Conservation (phyloP, 192 early-diverging fungal genomes). For the Dissophora globulifera region DNA sequence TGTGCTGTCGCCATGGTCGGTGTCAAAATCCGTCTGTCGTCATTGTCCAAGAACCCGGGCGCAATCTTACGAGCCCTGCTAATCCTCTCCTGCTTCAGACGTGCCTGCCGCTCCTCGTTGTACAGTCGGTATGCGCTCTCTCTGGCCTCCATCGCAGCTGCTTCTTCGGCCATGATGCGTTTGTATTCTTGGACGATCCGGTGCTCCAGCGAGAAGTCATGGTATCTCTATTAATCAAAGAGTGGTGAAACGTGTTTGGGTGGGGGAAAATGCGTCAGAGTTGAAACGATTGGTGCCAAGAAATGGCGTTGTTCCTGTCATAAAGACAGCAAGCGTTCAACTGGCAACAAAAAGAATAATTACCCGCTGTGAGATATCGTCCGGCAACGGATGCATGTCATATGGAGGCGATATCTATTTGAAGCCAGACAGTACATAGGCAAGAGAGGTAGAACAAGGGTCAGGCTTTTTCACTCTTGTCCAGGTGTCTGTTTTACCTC, state of each 20-base stretch:
- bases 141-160: conserved; percentile 34
- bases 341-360: conserved; percentile 5
- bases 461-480: too few species aligned
- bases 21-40: conserved; percentile 66
- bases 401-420: conserved; percentile 50
- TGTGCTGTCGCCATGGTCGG: conserved; percentile 52
- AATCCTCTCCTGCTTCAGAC: conserved; percentile 58
- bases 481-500: too few species aligned
- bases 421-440: background rate
- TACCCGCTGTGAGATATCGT: conserved; percentile 35
- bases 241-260: background rate
- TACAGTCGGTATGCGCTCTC: conserved; percentile 47
- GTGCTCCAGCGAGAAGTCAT: conserved; percentile 67
- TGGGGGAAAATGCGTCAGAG: too few species aligned
- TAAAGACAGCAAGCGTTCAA: too few species aligned
- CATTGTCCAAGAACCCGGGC: conserved; percentile 69
- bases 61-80: conserved; percentile 68
- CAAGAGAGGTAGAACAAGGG: too few species aligned
- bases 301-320: too few species aligned
- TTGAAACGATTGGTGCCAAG: background rate
- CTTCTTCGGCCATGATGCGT: conserved; percentile 47
- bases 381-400: conserved; percentile 32
- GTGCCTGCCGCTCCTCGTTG: conserved; percentile 55
- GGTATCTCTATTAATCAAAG: conserved; percentile 36
- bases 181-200: conserved; percentile 58